A percentile compares a stretch with the other conserved stretches of the same genome.
These are phyloP conservation scores for Kazachstania kunashirensis DNA, from an alignment of 805 yeast species.

Conservation along the genomic window DNA sequence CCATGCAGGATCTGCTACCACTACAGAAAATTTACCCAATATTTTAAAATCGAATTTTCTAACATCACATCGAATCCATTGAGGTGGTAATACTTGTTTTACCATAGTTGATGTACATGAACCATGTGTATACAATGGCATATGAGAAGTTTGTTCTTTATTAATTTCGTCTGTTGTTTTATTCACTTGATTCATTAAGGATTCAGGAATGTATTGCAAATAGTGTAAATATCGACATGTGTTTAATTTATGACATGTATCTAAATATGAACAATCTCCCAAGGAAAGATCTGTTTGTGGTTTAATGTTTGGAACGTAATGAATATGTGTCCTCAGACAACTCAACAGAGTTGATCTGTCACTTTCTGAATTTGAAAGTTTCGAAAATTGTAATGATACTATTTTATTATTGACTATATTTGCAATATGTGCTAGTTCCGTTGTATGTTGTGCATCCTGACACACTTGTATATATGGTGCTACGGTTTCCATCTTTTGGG, in stretches of 20 bases:
- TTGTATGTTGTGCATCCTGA: conserved; percentile 14
- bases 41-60: conserved; percentile 57
- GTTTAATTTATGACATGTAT: conserved; percentile 81
- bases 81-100: conserved; percentile 44
- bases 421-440: conserved; percentile 14
- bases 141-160: conserved; percentile 10
- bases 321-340: conserved; percentile 35
- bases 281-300: conserved; percentile 56
- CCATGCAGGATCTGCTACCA: conserved; percentile 95
- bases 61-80: conserved; percentile 84
- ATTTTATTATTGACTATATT: conserved; percentile 21
- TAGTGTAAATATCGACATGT: conserved; percentile 80
- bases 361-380: conserved; percentile 15
- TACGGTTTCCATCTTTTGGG: conserved; percentile 8
- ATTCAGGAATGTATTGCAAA: conserved; percentile 33
- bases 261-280: conserved; percentile 91
- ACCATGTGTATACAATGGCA: conserved; percentile 29
- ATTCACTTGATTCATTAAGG: conserved; percentile 16
- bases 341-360: conserved; percentile 16
- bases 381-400: conserved; percentile 22
- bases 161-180: conserved; percentile 19
- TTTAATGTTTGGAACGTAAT: conserved; percentile 46
- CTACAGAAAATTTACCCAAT: conserved; percentile 73
- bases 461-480: conserved; percentile 22
- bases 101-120: conserved; percentile 28